Base-by-base conservation (phyloP, 257 asterid genomes). In the Pogostemon cablin region DNA sequence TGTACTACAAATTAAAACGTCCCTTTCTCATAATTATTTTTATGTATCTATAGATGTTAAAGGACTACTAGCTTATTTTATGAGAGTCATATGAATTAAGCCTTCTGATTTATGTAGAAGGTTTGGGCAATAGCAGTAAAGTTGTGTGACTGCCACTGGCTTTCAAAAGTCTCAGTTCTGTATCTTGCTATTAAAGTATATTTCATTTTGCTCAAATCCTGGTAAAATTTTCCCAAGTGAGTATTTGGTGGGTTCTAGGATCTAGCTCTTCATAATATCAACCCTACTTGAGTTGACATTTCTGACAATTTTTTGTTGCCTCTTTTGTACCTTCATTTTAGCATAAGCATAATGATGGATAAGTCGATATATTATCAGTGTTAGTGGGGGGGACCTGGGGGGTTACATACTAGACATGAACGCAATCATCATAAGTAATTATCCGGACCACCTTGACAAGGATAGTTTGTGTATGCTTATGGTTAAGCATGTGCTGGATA, bases 181-280 rank as follows among this genome's bases (percentile, higher is more conserved):
- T 44, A n/a, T 72, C 44, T 70, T 69, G 52, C 35, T 64, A 8
- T 47, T 34, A 2, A 15, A 55, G 34, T 42, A 17, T 20, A n/a
- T 67, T 20, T 6, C 20, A n/a, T 20, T 37, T 60, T 48, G 3
- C 6, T 46, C 41, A 48, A 44, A 12, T n/a, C n/a, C 5, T 4
- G 34, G 39, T 39, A 41, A 37, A 7, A 50, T 6, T 6, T 39
- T 58, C 32, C 72, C 8, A 41, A 5, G 11, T 11, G 9, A 17
- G 68, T 62, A 60, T 20, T 49, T 62, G 11, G 39, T 69, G 63
- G 76, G 47, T 69, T 34, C 64, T 53, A 44, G 9, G 72, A 75
- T 69, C 61, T 39, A 44, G 42, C 10, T 0, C 64, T 55, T 1
- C 53, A 25, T 42, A 9, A 40, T 50, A 25, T 40, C 15, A 48